Base-by-base conservation (phyloP, 2,329 filamentous ascomycete genomes). In the Metarhizium anisopliae region DNA sequence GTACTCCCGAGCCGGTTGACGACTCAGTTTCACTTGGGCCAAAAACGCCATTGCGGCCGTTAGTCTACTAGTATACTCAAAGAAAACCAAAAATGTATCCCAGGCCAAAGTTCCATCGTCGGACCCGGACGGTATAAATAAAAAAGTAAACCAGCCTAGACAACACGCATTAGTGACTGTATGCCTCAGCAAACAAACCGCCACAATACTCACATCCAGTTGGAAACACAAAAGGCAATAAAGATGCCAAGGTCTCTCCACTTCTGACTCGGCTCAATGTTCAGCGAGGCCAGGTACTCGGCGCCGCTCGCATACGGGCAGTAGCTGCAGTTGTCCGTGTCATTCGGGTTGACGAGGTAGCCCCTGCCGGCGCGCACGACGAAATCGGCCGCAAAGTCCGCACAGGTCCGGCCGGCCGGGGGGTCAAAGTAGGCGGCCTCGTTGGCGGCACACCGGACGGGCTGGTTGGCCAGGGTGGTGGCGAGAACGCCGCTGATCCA, bases 231-330 rank as follows among this genome's bases (percentile, higher is more conserved):
- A 66, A 90, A 91, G 1, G 81, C 83, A 8, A 89, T 62, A 72
- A 90, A 89, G 58, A 90, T 84, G 7, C 85, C 87, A 62, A 90
- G 87, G 52, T 74, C 71, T 47, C 81, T 72, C 87, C 87, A 91
- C 71, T 89, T 89, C 54, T 91, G 77, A 20, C 61, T 62, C 1
- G 72, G 68, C 30, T 70, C 55, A 32, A 81, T 72, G 60, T 80
- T 80, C 42, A 81, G 67, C 6, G 79, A 82, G 2, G 72, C 60
- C 62, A 91, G 76, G 63, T 89, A 93, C 63, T 90, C 78, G 43
- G 80, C 76, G 16, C 72, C 74, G 50, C 58, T 67, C 30, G 55
- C 63, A 66, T 85, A 91, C 0, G 80, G 82, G 63, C 89, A 92
- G 69, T 89, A 90, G 64, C 81, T 77, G 72, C 89, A 93, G 35